A percentile compares a stretch with the other conserved stretches of the same genome.
These are phyloP conservation scores for Omphalotus guepiniiformis DNA, from an alignment of 768 basidiomycete species.

Conservation along the genomic window DNA sequence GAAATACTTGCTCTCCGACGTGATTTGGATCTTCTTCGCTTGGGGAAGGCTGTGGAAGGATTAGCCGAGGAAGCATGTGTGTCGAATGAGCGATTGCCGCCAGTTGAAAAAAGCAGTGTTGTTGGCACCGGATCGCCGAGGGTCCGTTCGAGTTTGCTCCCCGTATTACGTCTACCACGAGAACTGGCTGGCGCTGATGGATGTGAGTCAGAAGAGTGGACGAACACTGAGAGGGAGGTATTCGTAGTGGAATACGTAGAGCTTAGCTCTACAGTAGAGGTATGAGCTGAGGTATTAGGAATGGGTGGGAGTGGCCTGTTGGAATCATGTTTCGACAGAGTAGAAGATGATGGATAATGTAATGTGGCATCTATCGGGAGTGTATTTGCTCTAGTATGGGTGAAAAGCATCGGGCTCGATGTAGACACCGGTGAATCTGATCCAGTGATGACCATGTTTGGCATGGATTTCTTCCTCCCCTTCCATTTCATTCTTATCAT, in stretches of 20 bases:
- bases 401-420: no score
- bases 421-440: no score
- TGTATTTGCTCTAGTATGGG: no score
- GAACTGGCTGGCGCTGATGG: background rate
- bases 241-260: background rate
- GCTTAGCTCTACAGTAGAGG: background rate
- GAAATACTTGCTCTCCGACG: background rate
- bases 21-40: no score
- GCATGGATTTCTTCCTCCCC: background rate
- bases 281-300: background rate
- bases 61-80: no score
- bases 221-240: background rate
- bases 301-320: background rate
- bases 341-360: no score
- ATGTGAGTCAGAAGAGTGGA: background rate
- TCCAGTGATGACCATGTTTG: background rate
- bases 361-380: no score
- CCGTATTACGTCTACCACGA: no score
- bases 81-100: background rate
- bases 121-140: background rate
- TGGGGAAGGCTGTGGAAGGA: no score
- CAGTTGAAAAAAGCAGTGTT: background rate
- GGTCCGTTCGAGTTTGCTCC: slow-evolving; percentile 1
- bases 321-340: background rate
- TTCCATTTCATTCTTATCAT: slow-evolving; percentile 6